A percentile compares a stretch with the other conserved stretches of the same genome.
These are phyloP conservation scores for Penicillium macrosclerotiorum DNA, from an alignment of 495 filamentous ascomycete genomes.

Conservation along the genomic window DNA sequence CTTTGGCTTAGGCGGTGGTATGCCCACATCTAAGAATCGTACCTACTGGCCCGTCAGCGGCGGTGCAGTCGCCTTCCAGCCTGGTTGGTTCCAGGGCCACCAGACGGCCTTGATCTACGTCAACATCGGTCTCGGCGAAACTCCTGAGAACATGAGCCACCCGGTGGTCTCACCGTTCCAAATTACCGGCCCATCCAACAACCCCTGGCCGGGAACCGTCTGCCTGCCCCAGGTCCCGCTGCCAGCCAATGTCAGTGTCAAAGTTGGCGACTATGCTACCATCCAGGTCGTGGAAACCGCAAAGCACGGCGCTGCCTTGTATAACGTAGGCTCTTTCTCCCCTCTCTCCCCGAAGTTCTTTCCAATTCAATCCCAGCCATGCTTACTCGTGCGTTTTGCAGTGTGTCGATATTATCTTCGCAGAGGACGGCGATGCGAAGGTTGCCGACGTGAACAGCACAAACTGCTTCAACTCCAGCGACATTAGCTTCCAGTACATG, in stretches of 20 bases:
- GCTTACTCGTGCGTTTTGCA: constrained; percentile 34
- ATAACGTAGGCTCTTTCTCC: constrained; percentile 65
- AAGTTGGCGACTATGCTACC: constrained; percentile 84
- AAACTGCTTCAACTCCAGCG: constrained; percentile 82
- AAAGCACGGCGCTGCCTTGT: constrained; percentile 84
- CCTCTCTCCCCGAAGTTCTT: neutral
- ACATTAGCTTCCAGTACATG: constrained; percentile 71
- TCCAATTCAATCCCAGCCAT: neutral
- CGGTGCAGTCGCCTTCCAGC: constrained; percentile 83
- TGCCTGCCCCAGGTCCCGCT: constrained; percentile 91
- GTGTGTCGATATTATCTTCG: constrained; percentile 92
- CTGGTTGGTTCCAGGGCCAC: constrained; percentile 96
- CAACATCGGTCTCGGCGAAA: constrained; percentile 85
- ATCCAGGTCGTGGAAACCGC: constrained; percentile 92
- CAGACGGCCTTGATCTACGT: constrained; percentile 82
- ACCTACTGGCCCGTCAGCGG: constrained; percentile 88
- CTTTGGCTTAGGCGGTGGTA: constrained; percentile 85
- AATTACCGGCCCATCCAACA: constrained; percentile 76
- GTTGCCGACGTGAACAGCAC: constrained; percentile 67
- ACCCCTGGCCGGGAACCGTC: constrained; percentile 80
- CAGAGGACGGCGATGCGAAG: constrained; percentile 59
- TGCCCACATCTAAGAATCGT: constrained; percentile 74
- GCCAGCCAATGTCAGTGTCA: constrained; percentile 67
- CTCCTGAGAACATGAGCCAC: constrained; percentile 86
- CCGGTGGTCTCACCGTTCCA: constrained; percentile 81